Evolutionary conservation across 148 eudicot genomes (phyloP), one percentile per base, ranked within the genome.

Genomic region (Oxyria digyna): DNA sequence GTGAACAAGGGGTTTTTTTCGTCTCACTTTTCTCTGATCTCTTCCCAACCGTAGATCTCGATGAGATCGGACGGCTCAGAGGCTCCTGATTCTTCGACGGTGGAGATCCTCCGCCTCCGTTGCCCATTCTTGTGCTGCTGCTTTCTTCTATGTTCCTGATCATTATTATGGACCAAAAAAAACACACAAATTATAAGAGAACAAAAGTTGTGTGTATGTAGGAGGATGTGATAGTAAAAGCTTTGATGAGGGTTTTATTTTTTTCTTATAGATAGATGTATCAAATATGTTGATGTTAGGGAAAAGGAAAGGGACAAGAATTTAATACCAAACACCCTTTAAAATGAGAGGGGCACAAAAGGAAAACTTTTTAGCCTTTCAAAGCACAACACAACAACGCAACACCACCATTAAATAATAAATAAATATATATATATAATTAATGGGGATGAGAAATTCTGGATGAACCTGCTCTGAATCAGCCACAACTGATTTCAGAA

Each of bases 11-110:
- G 62, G 35, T 18, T 24, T 26, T 70, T 77, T 67, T 42, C 68
- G 23, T 72, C 76, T 33, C 18, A 45, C n/a, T n/a, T 41, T 72
- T 76, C 31, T 72, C 75, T 14, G 80, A 77, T 73, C 80, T 62
- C 40, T 72, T 77, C 35, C 76, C 80, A 14, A 69, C 66, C 26
- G 74, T 66, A 55, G 80, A 77, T 77, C 80, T 77, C 5, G 74
- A 71, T 23, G 49, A 27, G 27, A 73, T 59, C 24, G 68, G 57
- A 42, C 74, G 73, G 76, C 71, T 64, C 33, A 64, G 27, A 29
- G 70, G 70, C 23, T 73, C 62, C 13, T 55, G 62, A 11, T 26
- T 62, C 12, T 42, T 73, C 1, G 76, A 49, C 15, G 76, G 75
- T 24, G 62, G 32, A 11, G 32, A 24, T 55, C 62, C 62, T 24